Evolutionary conservation across 805 yeast genomes (phyloP).

Genomic region (Myxozyma mucilagina): DNA sequence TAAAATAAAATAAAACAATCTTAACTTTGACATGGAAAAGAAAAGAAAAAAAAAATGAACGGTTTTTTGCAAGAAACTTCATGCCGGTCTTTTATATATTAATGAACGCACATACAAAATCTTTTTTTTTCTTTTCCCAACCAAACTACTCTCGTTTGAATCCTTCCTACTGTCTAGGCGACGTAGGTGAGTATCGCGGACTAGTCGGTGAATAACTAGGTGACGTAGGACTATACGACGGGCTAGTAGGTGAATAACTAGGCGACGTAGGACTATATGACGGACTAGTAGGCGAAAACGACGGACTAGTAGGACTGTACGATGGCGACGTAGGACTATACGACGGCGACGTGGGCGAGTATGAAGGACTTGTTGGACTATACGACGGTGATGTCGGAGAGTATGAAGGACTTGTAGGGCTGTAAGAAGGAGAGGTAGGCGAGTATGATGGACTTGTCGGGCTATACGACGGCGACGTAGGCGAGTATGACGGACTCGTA

Average conservation of each 20-base stretch:
- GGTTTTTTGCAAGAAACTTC: too few species aligned
- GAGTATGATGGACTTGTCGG: slow-evolving; percentile 62
- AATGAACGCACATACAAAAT: too few species aligned
- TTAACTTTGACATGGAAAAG: too few species aligned
- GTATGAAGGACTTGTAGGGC: slow-evolving; percentile 68
- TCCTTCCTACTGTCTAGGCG: slow-evolving; percentile 48
- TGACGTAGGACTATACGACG: slow-evolving; percentile 65
- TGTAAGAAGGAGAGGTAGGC: slow-evolving; percentile 64
- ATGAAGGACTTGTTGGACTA: slow-evolving; percentile 75
- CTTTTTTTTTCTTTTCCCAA: background rate
- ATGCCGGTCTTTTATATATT: too few species aligned
- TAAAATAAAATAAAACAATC: too few species aligned
- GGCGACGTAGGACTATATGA: slow-evolving; percentile 83
- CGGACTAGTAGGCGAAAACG: slow-evolving; percentile 67
- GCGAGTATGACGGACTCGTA: slow-evolving; percentile 70
- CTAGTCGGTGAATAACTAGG: slow-evolving; percentile 54
- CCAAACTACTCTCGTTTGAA: too few species aligned
- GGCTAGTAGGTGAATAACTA: slow-evolving; percentile 62
- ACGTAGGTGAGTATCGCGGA: slow-evolving; percentile 67
- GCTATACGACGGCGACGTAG: slow-evolving; percentile 59
- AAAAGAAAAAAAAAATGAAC: too few species aligned
- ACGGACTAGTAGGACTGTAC: slow-evolving; percentile 67
- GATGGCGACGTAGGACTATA: slow-evolving; percentile 69
- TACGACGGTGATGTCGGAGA: slow-evolving; percentile 81
- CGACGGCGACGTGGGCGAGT: slow-evolving; percentile 77